Conservation (phyloP, 1,284 basidiomycete species). For the Leccinum solheimii region DNA sequence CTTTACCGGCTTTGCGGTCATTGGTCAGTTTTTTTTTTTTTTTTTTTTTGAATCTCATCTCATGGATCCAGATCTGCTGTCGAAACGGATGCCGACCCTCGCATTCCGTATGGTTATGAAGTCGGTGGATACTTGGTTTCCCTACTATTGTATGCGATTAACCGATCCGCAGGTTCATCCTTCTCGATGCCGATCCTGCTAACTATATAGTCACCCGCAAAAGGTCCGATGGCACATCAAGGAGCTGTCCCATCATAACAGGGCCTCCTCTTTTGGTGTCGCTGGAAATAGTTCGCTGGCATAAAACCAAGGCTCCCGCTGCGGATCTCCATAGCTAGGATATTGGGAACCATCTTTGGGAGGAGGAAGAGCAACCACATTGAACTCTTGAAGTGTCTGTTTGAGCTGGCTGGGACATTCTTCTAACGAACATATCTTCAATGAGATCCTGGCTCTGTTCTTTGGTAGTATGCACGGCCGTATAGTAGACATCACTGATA, state of each 20-base stretch:
- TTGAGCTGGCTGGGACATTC: conserved; percentile 45
- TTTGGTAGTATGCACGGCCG: conserved; percentile 51
- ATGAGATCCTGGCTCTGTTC: conserved; percentile 67
- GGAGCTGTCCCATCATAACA: conserved; percentile 53
- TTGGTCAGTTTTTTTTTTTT: too few relatives aligned
- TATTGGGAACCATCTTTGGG: conserved; percentile 52
- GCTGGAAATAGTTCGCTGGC: conserved; percentile 14
- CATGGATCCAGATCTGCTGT: conserved; percentile 6
- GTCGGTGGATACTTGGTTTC: background rate
- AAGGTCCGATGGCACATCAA: conserved; percentile 53
- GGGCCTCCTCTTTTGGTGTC: conserved; percentile 37
- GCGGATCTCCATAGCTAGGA: conserved; percentile 52
- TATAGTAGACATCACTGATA: conserved; percentile 60
- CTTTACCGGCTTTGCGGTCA: too few relatives aligned
- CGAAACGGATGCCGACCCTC: conserved; percentile 45
- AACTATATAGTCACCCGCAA: conserved; percentile 55
- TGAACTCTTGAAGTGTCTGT: conserved; percentile 56
- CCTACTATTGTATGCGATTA: background rate
- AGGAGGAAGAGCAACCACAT: conserved; percentile 48
- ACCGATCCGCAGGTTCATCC: conserved; percentile 54
- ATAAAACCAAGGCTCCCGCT: background rate
- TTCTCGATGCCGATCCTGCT: conserved; percentile 65
- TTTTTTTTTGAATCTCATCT: background rate
- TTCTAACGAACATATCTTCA: conserved; percentile 59
- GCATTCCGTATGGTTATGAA: conserved; percentile 38